Evolutionary conservation across 257 asterid genomes (phyloP).

Genomic region (Solanum commersonii): DNA sequence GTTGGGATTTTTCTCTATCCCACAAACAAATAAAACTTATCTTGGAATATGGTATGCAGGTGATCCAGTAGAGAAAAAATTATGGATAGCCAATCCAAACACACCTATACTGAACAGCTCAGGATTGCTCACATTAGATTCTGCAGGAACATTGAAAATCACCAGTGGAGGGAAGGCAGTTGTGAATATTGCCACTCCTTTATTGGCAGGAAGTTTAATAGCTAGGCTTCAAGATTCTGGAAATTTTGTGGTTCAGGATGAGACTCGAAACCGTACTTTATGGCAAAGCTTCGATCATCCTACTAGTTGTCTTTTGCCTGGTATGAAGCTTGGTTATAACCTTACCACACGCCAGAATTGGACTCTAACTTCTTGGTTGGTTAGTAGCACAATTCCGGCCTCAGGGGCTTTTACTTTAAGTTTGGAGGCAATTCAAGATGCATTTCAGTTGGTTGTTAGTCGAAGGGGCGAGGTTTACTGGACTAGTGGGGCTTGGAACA

Average conservation of each 20-base stretch:
- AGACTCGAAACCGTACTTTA: not conserved
- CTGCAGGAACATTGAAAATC: not conserved
- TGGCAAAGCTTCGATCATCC: constrained; percentile 49
- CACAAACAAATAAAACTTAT: not conserved
- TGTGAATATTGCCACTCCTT: not conserved
- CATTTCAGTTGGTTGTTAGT: not conserved
- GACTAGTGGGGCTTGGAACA: not conserved
- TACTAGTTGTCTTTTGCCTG: constrained; percentile 40
- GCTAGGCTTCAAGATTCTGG: not conserved
- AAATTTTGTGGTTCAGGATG: not conserved
- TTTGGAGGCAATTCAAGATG: not conserved
- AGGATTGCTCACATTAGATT: not conserved
- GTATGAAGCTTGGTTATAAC: constrained; percentile 42
- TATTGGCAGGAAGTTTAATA: not conserved
- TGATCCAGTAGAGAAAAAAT: not conserved
- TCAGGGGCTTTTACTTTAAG: not conserved
- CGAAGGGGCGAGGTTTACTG: not conserved
- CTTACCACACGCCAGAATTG: constrained; percentile 23
- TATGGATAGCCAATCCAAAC: not conserved
- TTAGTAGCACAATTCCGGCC: constrained; percentile 8
- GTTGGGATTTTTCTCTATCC: not conserved
- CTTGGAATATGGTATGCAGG: constrained; percentile 1
- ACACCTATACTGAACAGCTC: not conserved
- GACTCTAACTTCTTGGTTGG: constrained; percentile 43
- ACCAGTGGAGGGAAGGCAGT: not conserved